phyloP scores from a whole-genome alignment of 148 eudicot genomes.

The Drosera capensis region DNA sequence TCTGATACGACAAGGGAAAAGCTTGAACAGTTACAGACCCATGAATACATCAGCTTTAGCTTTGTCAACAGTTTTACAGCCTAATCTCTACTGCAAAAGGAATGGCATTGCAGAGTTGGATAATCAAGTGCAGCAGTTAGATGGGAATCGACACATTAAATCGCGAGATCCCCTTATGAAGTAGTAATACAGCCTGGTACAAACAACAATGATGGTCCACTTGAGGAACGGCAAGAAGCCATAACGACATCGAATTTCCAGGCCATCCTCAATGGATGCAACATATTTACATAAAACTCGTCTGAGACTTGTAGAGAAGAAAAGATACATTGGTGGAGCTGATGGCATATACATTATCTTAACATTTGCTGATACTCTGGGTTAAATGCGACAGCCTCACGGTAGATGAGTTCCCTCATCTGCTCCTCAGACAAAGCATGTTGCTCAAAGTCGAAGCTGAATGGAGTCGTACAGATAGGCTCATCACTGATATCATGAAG shows the following conservation, averaged over 20 bases:
- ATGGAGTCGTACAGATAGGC: constrained; percentile 66
- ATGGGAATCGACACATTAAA: background rate
- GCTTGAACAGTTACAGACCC: no score
- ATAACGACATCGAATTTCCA: background rate
- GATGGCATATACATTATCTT: background rate
- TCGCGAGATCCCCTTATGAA: background rate
- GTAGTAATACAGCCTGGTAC: background rate
- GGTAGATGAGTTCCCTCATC: constrained; percentile 86
- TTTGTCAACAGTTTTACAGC: no score
- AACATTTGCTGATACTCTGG: constrained; percentile 43
- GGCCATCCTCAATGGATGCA: background rate
- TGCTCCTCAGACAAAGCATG: constrained; percentile 79
- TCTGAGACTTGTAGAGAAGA: background rate
- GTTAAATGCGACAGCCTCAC: constrained; percentile 83
- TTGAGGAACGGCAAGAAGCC: background rate
- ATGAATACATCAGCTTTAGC: no score
- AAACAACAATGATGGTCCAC: background rate
- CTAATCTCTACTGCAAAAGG: no score
- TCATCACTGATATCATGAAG: constrained; percentile 83
- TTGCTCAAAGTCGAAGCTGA: constrained; percentile 79
- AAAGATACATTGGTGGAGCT: background rate
- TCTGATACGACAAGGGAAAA: no score
- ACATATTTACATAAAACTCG: background rate
- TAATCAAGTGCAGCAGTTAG: background rate
- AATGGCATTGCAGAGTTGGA: no score